phyloP scores from a whole-genome alignment of 2,329 filamentous ascomycete genomes.

The Colletotrichum liriopes region DNA sequence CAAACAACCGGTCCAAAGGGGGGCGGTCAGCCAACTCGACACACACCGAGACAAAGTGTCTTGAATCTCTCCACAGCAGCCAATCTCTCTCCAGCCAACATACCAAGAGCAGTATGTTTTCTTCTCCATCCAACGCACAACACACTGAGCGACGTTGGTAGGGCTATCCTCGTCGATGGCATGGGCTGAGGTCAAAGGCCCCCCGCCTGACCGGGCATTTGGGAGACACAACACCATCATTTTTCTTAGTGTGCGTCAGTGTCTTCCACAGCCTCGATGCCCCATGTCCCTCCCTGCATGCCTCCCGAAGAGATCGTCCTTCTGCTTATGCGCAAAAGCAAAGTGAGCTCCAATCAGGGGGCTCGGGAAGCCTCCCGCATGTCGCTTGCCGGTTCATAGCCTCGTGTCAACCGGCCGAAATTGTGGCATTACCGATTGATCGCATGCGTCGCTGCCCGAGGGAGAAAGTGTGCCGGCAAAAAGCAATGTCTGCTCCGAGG shows the following conservation, averaged over 20 bases:
- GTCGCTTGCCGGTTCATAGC: conserved; percentile 31
- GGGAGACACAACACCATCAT: conserved; percentile 42
- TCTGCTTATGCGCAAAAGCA: conserved; percentile 39
- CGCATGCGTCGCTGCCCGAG: conserved; percentile 43
- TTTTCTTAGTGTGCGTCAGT: conserved; percentile 38
- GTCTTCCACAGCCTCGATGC: conserved; percentile 36
- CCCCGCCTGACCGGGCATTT: conserved; percentile 38
- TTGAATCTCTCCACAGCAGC: conserved; percentile 33
- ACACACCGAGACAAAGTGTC: conserved; percentile 37
- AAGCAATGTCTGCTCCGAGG: conserved; percentile 33
- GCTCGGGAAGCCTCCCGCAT: conserved; percentile 24
- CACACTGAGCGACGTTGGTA: conserved; percentile 25
- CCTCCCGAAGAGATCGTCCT: conserved; percentile 38
- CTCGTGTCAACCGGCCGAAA: conserved; percentile 43
- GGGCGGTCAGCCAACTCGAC: conserved; percentile 39
- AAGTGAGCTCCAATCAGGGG: conserved; percentile 32
- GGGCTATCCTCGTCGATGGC: conserved; percentile 40
- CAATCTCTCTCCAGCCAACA: conserved; percentile 40
- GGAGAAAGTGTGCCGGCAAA: conserved; percentile 32
- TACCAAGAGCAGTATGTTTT: conserved; percentile 27
- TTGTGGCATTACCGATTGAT: conserved; percentile 39
- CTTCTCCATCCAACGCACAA: conserved; percentile 36
- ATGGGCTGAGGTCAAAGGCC: conserved; percentile 21
- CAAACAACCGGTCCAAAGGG: conserved; percentile 28
- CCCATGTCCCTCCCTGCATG: conserved; percentile 39